These are phyloP conservation scores for Raphanus hybrid DNA, from an alignment of 441 rosid species.

Conservation along the genomic window DNA sequence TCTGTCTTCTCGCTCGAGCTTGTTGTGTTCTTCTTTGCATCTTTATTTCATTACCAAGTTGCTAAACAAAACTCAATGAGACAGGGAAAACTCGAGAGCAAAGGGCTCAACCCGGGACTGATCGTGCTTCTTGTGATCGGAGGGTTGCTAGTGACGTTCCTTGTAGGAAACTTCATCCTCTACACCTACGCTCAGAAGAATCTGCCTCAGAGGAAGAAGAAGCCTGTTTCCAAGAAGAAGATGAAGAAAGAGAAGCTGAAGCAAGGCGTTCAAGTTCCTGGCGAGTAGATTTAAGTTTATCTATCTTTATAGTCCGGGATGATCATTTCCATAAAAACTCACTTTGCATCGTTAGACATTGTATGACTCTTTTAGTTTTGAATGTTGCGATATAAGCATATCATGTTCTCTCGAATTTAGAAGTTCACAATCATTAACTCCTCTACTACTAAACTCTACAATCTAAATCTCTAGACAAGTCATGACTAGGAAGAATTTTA, in stretches of 20 bases:
- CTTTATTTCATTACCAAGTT: slow-evolving; percentile 7
- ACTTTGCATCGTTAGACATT: background rate
- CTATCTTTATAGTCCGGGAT: background rate
- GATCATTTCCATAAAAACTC: background rate
- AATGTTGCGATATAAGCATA: background rate
- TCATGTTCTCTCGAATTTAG: background rate
- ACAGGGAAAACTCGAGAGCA: slow-evolving; percentile 66
- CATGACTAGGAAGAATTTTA: too few species aligned
- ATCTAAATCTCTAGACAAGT: too few species aligned
- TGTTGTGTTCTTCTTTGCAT: slow-evolving; percentile 11
- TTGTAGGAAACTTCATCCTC: slow-evolving; percentile 76
- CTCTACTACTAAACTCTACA: too few species aligned
- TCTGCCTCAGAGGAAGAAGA: slow-evolving; percentile 85
- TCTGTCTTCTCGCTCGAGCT: background rate
- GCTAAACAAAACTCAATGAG: background rate
- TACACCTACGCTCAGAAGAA: slow-evolving; percentile 90
- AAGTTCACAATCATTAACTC: too few species aligned
- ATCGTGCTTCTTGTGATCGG: slow-evolving; percentile 78
- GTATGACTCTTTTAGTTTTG: background rate
- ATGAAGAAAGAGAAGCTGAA: slow-evolving; percentile 91
- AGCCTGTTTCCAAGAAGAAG: slow-evolving; percentile 97
- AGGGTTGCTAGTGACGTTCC: slow-evolving; percentile 69
- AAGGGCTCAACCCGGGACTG: slow-evolving; percentile 92
- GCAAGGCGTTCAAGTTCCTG: slow-evolving; percentile 80
- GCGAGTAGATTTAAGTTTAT: slow-evolving; percentile 13